phyloP scores from a whole-genome alignment of 768 basidiomycete genomes.

The Auriscalpium orientale region DNA sequence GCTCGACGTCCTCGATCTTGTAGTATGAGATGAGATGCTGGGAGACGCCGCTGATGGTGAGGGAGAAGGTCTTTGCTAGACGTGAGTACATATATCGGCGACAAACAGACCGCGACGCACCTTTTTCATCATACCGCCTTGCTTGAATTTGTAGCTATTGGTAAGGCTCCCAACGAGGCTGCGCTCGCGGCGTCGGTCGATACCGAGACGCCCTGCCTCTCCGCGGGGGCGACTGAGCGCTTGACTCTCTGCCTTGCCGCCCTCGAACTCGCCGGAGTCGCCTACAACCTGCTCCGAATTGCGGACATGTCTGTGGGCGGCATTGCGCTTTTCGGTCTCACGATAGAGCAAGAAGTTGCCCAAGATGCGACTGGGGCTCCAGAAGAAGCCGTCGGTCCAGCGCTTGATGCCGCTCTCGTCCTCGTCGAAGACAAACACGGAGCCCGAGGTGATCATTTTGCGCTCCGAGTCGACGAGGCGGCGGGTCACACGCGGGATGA shows the following conservation, averaged over 20 bases:
- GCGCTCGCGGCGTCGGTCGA: constrained; percentile 73
- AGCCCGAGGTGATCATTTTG: constrained; percentile 87
- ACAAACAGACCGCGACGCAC: constrained; percentile 34
- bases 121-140: constrained; percentile 95
- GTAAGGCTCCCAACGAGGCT: constrained; percentile 86
- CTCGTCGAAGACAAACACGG: constrained; percentile 96
- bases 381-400: constrained; percentile 96
- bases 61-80: constrained; percentile 71
- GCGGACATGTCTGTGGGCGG: constrained; percentile 12
- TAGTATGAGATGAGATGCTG: constrained; percentile 97
- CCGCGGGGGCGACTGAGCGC: constrained; percentile 61
- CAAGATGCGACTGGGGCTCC: constrained; percentile 88
- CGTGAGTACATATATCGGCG: too few relatives aligned
- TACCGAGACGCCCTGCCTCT: constrained; percentile 35
- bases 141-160: constrained; percentile 89
- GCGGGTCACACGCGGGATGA: constrained; percentile 88
- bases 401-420: constrained; percentile 96
- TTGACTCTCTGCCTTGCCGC: constrained; percentile 19
- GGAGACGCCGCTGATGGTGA: constrained; percentile 75
- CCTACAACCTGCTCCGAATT: background rate
- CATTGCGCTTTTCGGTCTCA: constrained; percentile 80
- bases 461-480: constrained; percentile 89
- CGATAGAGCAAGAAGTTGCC: constrained; percentile 95
- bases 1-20: constrained; percentile 83
- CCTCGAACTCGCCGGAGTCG: constrained; percentile 10